These are phyloP conservation scores for Pythium phragmiticola DNA, from an alignment of 352 stramenopile species.

Conservation along the genomic window DNA sequence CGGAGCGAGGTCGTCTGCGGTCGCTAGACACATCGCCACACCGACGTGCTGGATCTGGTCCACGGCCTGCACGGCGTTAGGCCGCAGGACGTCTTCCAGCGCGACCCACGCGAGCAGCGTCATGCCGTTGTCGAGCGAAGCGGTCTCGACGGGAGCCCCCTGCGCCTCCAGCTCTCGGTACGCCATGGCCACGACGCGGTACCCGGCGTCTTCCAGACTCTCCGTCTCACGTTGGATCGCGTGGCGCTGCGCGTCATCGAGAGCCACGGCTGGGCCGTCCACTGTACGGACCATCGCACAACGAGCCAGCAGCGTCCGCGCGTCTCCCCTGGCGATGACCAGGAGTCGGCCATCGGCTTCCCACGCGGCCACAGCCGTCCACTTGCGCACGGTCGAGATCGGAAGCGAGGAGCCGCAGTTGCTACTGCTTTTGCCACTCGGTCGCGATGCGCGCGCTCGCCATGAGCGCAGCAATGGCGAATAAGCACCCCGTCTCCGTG, in stretches of 20 bases:
- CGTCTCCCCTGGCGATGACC: slow-evolving; percentile 45
- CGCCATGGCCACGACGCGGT: slow-evolving; percentile 70
- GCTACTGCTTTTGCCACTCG: slow-evolving; percentile 1
- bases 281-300: slow-evolving; percentile 30
- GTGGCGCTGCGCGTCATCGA: slow-evolving; percentile 7
- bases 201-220: slow-evolving; percentile 56
- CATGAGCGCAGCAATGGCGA: neutral
- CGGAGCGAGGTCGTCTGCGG: slow-evolving; percentile 87
- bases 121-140: slow-evolving; percentile 33
- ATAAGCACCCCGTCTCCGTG: neutral
- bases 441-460: neutral
- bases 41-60: slow-evolving; percentile 85
- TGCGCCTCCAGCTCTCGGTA: slow-evolving; percentile 27
- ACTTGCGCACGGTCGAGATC: slow-evolving; percentile 91
- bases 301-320: slow-evolving; percentile 48
- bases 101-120: slow-evolving; percentile 77
- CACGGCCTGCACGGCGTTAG: slow-evolving; percentile 87
- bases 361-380: slow-evolving; percentile 87
- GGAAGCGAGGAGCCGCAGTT: slow-evolving; percentile 40
- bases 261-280: neutral
- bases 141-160: slow-evolving; percentile 13
- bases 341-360: slow-evolving; percentile 18
- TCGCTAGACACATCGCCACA: slow-evolving; percentile 91
- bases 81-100: slow-evolving; percentile 91
- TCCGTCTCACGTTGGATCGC: slow-evolving; percentile 38